phyloP scores from a whole-genome alignment of 2,329 filamentous ascomycete genomes.

The Fusarium nodosum region DNA sequence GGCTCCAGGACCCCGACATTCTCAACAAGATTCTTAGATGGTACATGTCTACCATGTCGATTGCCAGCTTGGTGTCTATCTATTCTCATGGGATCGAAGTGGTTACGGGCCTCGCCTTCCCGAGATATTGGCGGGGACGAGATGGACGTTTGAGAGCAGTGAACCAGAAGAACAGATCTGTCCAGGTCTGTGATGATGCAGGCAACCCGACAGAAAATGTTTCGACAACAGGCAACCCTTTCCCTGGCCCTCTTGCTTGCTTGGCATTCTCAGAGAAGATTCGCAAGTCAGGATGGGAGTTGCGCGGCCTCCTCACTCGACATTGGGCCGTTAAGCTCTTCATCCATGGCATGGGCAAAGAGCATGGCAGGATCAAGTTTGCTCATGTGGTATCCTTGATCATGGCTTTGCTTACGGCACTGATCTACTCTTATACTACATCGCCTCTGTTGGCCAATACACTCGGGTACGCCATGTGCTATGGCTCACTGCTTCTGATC shows the following conservation, averaged over 20 bases:
- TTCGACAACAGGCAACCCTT: constrained; percentile 45
- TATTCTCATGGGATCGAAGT: constrained; percentile 79
- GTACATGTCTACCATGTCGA: constrained; percentile 85
- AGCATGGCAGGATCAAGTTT: constrained; percentile 67
- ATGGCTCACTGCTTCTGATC: constrained; percentile 83
- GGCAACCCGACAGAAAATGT: constrained; percentile 50
- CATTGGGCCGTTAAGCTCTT: constrained; percentile 65
- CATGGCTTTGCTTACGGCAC: constrained; percentile 66
- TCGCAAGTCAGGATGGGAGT: constrained; percentile 59
- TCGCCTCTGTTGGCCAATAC: constrained; percentile 79
- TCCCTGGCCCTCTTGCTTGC: constrained; percentile 54
- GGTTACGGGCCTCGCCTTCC: constrained; percentile 77
- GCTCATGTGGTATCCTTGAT: constrained; percentile 69
- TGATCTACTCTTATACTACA: constrained; percentile 76
- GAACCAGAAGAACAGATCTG: constrained; percentile 58
- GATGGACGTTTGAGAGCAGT: constrained; percentile 61
- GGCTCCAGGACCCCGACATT: constrained; percentile 83
- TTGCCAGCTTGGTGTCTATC: constrained; percentile 81
- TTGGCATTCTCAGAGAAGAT: constrained; percentile 50
- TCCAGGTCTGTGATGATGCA: constrained; percentile 55
- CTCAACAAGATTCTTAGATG: constrained; percentile 85
- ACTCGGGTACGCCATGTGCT: constrained; percentile 88
- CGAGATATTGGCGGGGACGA: constrained; percentile 71
- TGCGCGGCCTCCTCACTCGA: constrained; percentile 64
- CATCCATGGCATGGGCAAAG: constrained; percentile 64